Evolutionary conservation across 164 flowering plant genomes (phyloP).

Genomic region (Tetrastigma voinierianum): DNA sequence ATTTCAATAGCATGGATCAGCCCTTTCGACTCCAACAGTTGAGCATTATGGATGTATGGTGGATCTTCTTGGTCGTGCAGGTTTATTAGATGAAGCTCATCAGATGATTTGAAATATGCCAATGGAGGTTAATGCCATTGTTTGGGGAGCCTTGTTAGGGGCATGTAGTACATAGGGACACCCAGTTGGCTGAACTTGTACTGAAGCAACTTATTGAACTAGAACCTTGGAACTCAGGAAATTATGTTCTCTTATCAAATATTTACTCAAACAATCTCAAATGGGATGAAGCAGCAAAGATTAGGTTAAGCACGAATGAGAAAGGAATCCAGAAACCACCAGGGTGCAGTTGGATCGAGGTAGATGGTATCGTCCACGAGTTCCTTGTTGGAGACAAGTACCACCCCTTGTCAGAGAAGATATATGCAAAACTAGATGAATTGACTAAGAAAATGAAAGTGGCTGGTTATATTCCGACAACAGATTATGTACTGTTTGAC

Average conservation of each 20-base stretch:
- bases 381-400: conserved; percentile 34
- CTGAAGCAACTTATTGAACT: conserved; percentile 24
- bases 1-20: conserved; percentile 22
- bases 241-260: conserved; percentile 36
- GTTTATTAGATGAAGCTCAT: conserved; percentile 32
- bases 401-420: conserved; percentile 24
- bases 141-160: conserved; percentile 38
- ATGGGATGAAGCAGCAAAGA: conserved; percentile 34
- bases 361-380: conserved; percentile 37
- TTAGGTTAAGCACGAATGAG: conserved; percentile 26
- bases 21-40: conserved; percentile 20
- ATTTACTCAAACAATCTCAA: conserved; percentile 26
- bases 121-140: conserved; percentile 32
- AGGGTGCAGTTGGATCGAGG: conserved; percentile 32
- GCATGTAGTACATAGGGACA: conserved; percentile 33
- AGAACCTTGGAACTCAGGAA: conserved; percentile 39
- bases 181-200: conserved; percentile 24
- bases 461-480: conserved; percentile 29
- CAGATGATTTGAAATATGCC: conserved; percentile 31
- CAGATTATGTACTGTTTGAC: conserved; percentile 37
- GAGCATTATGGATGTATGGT: conserved; percentile 42
- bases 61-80: conserved; percentile 35
- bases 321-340: conserved; percentile 25
- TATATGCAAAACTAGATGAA: too few species aligned
- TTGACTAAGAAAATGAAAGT: too few species aligned